phyloP scores from a whole-genome alignment of 495 filamentous ascomycete species.

The Trichocladium uniseriatum region DNA sequence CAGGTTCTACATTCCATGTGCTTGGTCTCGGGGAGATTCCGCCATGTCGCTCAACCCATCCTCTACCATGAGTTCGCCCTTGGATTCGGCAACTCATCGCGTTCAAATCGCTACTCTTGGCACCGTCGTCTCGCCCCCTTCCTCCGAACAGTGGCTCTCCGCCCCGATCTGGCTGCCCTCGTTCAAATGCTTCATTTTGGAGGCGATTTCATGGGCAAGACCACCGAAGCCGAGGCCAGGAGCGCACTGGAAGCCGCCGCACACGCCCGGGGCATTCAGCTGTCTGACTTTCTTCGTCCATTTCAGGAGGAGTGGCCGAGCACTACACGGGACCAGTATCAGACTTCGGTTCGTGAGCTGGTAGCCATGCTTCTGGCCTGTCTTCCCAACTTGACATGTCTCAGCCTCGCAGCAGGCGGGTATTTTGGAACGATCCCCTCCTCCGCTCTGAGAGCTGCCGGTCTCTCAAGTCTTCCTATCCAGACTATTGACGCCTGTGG shows the following conservation, averaged over 20 bases:
- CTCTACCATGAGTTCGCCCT: constrained; percentile 16
- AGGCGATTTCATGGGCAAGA: background rate
- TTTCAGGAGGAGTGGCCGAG: background rate
- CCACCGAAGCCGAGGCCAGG: background rate
- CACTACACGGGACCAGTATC: background rate
- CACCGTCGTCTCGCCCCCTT: constrained; percentile 9
- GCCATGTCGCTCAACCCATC: constrained; percentile 9
- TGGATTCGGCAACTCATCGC: constrained; percentile 10
- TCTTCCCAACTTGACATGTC: constrained; percentile 9
- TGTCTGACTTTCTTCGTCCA: constrained; percentile 13
- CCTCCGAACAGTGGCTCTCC: background rate
- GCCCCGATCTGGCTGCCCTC: no score
- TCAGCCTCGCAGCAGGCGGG: background rate
- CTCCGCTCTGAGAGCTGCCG: constrained; percentile 12
- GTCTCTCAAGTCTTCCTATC: constrained; percentile 8
- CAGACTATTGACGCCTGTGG: constrained; percentile 12
- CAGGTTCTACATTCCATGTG: constrained; percentile 9
- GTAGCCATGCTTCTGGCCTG: constrained; percentile 11
- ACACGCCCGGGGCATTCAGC: constrained; percentile 4
- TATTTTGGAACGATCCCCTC: background rate
- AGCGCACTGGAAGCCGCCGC: constrained; percentile 1
- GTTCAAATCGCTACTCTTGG: background rate
- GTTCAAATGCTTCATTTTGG: no score
- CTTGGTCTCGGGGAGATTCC: constrained; percentile 12
- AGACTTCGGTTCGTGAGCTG: constrained; percentile 4